A percentile compares a stretch with the other conserved stretches of the same genome.
Evolutionary conservation across 768 basidiomycete genomes (phyloP).

Genomic region (Suillus ampliporus): DNA sequence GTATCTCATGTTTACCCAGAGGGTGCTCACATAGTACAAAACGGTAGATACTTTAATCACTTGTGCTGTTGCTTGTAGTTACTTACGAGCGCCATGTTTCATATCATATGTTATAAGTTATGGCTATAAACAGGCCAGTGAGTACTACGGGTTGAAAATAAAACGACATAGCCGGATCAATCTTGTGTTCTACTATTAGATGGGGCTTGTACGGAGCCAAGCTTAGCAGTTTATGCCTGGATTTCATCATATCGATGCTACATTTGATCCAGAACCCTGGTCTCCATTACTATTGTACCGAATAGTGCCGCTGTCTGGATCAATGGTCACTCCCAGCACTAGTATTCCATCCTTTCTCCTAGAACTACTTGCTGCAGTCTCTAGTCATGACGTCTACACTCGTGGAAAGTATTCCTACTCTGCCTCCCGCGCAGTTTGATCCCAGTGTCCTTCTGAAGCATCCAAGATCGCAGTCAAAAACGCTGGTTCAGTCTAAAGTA

Average conservation of each 20-base stretch:
- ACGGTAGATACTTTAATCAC: not conserved
- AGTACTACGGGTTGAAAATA: no score
- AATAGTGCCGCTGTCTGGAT: not conserved
- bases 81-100: no score
- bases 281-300: not conserved
- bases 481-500: not conserved
- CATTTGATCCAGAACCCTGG: not conserved
- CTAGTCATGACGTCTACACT: constrained; percentile 3
- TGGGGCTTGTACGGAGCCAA: no score
- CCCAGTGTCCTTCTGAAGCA: not conserved
- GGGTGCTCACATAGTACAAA: not conserved
- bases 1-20: constrained; percentile 9
- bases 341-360: not conserved
- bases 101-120: no score
- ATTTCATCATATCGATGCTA: not conserved
- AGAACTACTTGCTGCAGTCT: not conserved
- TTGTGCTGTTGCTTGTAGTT: not conserved
- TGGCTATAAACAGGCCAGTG: no score
- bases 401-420: not conserved
- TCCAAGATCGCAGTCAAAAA: not conserved
- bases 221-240: no score
- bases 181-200: no score
- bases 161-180: not conserved
- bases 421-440: not conserved
- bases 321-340: not conserved